These are phyloP conservation scores for Panicum hallii DNA, from an alignment of 202 grass and related monocot species.

Conservation along the genomic window DNA sequence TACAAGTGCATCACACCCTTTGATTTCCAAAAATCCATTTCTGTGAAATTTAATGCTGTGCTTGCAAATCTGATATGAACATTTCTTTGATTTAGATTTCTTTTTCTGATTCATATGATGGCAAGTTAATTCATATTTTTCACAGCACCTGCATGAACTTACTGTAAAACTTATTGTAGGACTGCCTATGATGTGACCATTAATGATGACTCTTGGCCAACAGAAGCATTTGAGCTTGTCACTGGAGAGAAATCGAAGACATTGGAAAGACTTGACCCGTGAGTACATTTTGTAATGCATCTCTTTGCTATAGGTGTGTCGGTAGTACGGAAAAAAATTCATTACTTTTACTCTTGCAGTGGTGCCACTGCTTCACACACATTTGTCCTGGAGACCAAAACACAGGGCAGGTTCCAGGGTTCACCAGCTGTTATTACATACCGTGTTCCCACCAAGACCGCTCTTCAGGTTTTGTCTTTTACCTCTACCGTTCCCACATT, in stretches of 20 bases:
- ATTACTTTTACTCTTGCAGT: conserved; percentile 48
- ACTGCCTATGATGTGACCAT: conserved; percentile 96
- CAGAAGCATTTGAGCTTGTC: conserved; percentile 74
- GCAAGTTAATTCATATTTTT: conserved; percentile 15
- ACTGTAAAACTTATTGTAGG: conserved; percentile 43
- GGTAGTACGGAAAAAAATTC: conserved; percentile 31
- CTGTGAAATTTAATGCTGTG: background rate
- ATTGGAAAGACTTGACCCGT: conserved; percentile 95
- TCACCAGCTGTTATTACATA: conserved; percentile 83
- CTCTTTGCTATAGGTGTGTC: background rate
- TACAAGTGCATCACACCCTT: background rate
- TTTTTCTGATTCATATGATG: background rate
- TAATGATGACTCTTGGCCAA: conserved; percentile 87
- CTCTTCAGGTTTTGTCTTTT: conserved; percentile 70
- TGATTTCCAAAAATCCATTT: background rate
- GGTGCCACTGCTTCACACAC: conserved; percentile 79
- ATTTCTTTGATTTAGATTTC: background rate
- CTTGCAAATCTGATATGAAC: background rate
- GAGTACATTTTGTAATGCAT: conserved; percentile 50
- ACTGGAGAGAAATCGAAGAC: conserved; percentile 81
- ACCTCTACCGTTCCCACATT: too few species aligned
- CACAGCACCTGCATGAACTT: conserved; percentile 2
- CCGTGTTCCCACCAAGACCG: conserved; percentile 88
- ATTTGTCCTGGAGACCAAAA: conserved; percentile 83
- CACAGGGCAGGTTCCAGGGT: conserved; percentile 79